Evolutionary conservation across 148 eudicot genomes (phyloP).

Genomic region (Simmondsia chinensis): DNA sequence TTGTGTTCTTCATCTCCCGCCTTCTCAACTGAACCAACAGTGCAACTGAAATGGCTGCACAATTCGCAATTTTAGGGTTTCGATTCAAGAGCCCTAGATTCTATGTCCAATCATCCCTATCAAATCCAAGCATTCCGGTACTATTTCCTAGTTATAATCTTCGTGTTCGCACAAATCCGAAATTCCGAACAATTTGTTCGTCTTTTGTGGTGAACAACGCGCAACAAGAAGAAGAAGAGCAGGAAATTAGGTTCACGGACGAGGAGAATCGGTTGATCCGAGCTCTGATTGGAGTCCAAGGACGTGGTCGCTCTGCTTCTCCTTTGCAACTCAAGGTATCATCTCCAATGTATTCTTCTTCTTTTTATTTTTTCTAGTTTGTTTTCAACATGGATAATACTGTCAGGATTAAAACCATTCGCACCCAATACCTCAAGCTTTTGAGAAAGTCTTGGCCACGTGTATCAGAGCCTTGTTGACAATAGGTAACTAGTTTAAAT

Average conservation of each 20-base stretch:
- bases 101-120: constrained; percentile 3
- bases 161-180: no score
- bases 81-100: constrained; percentile 5
- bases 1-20: constrained; percentile 19
- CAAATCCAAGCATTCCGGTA: no score
- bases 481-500: no score
- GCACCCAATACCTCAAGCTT: no score
- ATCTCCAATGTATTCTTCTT: neutral
- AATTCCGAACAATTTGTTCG: no score
- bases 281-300: constrained; percentile 81
- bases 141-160: no score
- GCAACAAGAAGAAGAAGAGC: constrained; percentile 9
- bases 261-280: constrained; percentile 57
- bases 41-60: neutral
- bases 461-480: no score
- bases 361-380: neutral
- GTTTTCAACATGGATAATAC: neutral
- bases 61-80: neutral
- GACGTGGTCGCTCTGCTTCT: constrained; percentile 88
- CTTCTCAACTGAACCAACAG: neutral
- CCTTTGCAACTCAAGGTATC: constrained; percentile 57
- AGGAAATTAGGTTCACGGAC: constrained; percentile 27
- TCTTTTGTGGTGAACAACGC: no score
- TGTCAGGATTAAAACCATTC: no score
- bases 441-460: no score